A percentile compares a stretch with the other conserved stretches of the same genome.
Evolutionary conservation across 805 yeast genomes (phyloP).

Genomic region (Yarrowia keelungensis): DNA sequence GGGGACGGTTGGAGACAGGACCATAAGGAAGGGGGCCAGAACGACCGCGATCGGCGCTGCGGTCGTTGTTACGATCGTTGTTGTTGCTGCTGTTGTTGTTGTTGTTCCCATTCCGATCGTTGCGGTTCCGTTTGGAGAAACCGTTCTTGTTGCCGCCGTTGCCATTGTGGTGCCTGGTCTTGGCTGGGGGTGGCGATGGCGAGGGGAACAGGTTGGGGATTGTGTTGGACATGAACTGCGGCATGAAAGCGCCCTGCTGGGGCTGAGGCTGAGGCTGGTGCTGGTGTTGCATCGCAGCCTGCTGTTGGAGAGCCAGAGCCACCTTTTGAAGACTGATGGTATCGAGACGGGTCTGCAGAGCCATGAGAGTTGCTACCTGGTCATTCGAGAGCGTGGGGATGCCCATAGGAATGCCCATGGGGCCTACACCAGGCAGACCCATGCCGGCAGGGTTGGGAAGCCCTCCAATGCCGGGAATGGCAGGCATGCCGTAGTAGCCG

Average conservation of each 20-base stretch:
- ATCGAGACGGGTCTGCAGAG: constrained; percentile 74
- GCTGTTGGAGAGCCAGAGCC: constrained; percentile 50
- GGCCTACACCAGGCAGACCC: constrained; percentile 18
- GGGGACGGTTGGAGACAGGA: constrained; percentile 35
- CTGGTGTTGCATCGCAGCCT: constrained; percentile 38
- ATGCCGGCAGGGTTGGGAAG: constrained; percentile 37
- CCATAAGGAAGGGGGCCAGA: constrained; percentile 36
- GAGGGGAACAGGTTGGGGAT: constrained; percentile 10
- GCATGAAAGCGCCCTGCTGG: constrained; percentile 4
- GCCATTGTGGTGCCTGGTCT: constrained; percentile 21
- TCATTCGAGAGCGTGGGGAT: constrained; percentile 17
- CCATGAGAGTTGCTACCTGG: constrained; percentile 41
- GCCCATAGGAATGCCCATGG: constrained; percentile 13
- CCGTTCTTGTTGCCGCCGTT: constrained; percentile 17
- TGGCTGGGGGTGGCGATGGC: not conserved
- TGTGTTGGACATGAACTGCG: constrained; percentile 14
- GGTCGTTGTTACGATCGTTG: not conserved
- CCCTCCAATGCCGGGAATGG: constrained; percentile 8
- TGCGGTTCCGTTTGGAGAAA: constrained; percentile 15
- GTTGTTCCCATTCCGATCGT: constrained; percentile 1
- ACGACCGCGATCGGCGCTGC: constrained; percentile 30
- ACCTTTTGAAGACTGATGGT: constrained; percentile 76
- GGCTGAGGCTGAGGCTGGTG: constrained; percentile 2
- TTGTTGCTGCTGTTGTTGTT: not conserved
- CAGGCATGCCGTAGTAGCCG: constrained; percentile 21